These are phyloP conservation scores for Pestalotiopsis fici DNA, from an alignment of 2,329 filamentous ascomycete genomes.

Conservation along the genomic window DNA sequence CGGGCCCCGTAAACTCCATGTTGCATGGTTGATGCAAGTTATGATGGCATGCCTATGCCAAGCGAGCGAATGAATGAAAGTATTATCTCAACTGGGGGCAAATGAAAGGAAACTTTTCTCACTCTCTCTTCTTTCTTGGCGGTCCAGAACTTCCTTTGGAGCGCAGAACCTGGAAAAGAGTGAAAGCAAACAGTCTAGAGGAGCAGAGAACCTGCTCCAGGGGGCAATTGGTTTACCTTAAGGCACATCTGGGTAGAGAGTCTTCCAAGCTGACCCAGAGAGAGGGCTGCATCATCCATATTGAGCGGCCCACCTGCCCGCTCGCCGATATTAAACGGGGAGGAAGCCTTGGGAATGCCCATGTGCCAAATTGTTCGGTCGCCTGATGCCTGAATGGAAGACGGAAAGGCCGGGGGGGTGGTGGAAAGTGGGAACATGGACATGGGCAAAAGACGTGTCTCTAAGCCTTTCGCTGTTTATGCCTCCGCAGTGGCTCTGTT, in stretches of 20 bases:
- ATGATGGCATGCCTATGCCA: conserved; percentile 2
- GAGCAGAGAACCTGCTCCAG: not conserved
- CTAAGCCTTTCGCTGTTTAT: not conserved
- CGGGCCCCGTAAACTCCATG: conserved; percentile 3
- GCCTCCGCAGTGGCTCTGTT: not conserved
- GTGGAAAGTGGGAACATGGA: not conserved
- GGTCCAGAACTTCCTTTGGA: not conserved
- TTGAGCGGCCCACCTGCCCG: conserved; percentile 2
- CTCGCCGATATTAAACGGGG: not conserved
- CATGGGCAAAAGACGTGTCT: not conserved
- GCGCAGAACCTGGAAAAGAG: conserved; percentile 2
- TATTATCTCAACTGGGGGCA: not conserved
- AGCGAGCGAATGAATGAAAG: not conserved
- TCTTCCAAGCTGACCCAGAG: not conserved
- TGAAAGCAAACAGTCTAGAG: conserved; percentile 1
- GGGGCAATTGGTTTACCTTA: conserved; percentile 6
- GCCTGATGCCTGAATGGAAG: not conserved
- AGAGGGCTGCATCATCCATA: not conserved
- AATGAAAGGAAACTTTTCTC: not conserved
- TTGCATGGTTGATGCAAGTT: conserved; percentile 7
- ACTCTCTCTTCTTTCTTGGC: not conserved
- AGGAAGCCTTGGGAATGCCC: conserved; percentile 1
- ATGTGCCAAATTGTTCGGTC: not conserved
- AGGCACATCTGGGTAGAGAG: not conserved
- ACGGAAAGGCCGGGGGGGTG: not conserved